These are phyloP conservation scores for Apiotrichum mycotoxinovorans DNA, from an alignment of 1,284 basidiomycete genomes.

Conservation along the genomic window DNA sequence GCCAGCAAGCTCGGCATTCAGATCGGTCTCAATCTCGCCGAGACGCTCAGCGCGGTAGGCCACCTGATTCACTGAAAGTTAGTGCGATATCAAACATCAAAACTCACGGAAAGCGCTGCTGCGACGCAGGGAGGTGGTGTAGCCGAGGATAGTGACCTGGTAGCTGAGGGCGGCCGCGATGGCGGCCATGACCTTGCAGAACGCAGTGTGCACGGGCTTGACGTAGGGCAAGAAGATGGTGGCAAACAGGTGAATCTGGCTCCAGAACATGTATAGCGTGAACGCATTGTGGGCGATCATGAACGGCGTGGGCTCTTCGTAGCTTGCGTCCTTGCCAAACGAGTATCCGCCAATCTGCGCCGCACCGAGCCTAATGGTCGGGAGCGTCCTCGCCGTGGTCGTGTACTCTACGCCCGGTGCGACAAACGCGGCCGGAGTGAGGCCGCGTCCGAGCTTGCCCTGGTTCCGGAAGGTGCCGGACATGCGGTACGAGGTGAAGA, in stretches of 20 bases:
- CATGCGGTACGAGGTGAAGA: conserved; percentile 2
- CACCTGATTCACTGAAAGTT: conserved; percentile 3
- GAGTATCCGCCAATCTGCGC: not conserved
- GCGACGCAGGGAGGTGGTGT: not conserved
- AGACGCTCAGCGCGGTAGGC: not conserved
- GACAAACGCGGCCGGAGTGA: not conserved
- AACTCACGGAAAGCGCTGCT: conserved; percentile 1
- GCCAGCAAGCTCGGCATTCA: not conserved
- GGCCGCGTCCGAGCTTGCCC: not conserved
- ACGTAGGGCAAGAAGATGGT: not conserved
- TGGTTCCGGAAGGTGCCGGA: not conserved
- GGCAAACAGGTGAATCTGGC: not conserved
- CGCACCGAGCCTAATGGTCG: not conserved
- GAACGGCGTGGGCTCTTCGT: not conserved
- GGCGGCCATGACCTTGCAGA: conserved; percentile 62
- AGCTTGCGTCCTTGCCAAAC: not conserved
- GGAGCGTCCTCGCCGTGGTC: not conserved
- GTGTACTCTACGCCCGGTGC: not conserved
- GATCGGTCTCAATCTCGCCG: not conserved
- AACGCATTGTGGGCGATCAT: conserved; percentile 2
- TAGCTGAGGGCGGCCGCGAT: conserved; percentile 65
- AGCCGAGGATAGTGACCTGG: conserved; percentile 56
- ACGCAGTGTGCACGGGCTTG: not conserved
- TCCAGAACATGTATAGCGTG: conserved; percentile 7
- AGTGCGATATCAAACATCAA: not conserved